Evolutionary conservation across 2,329 filamentous ascomycete genomes (phyloP).

Genomic region (Aspergillus chevalieri): DNA sequence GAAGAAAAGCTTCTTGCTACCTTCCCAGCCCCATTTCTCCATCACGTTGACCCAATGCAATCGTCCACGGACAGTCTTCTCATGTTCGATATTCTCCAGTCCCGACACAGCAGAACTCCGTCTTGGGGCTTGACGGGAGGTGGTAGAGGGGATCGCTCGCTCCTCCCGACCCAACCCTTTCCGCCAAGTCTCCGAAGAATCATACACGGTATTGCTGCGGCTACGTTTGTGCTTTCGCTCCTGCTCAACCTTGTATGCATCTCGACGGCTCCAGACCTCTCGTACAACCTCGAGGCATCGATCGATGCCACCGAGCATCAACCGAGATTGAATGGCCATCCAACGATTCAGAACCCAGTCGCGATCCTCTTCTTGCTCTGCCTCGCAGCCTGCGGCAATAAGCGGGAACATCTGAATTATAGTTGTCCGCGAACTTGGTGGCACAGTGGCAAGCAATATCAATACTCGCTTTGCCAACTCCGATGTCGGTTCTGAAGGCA

Average conservation of each 20-base stretch:
- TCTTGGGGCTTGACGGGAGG: conserved; percentile 11
- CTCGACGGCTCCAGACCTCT: conserved; percentile 61
- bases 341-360: conserved; percentile 60
- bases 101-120: conserved; percentile 26
- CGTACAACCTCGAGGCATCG: conserved; percentile 58
- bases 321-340: conserved; percentile 53
- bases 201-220: conserved; percentile 9
- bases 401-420: conserved; percentile 67
- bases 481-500: conserved; percentile 53
- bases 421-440: conserved; percentile 55
- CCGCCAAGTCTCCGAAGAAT: conserved; percentile 22
- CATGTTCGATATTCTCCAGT: conserved; percentile 46
- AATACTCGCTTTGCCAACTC: conserved; percentile 58
- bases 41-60: conserved; percentile 67
- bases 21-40: conserved; percentile 68
- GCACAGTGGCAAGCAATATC: conserved; percentile 57
- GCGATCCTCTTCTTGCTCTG: conserved; percentile 53
- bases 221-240: conserved; percentile 15
- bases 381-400: conserved; percentile 61
- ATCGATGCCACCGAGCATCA: conserved; percentile 64
- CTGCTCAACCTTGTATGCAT: conserved; percentile 45
- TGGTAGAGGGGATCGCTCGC: conserved; percentile 5
- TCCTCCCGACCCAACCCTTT: conserved; percentile 8
- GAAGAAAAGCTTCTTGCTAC: conserved; percentile 36
- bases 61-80: conserved; percentile 59